Evolutionary conservation across 768 basidiomycete species (phyloP), one percentile per base, ranked within the genome.

Genomic region (Mycena metata): DNA sequence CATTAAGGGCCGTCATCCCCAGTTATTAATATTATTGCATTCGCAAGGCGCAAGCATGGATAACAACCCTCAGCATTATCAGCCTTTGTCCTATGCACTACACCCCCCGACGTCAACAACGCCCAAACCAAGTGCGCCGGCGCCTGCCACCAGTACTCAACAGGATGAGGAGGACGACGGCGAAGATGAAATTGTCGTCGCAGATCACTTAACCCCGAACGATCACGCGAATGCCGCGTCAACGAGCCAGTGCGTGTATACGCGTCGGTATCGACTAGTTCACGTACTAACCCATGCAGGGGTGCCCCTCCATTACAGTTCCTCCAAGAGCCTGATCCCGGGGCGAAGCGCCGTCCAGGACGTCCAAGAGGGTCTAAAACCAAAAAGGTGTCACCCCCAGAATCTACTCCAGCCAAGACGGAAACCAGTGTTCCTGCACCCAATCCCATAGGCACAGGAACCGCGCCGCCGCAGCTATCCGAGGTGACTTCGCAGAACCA

Each of bases 301-400:
- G 41, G 36, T 46, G 45, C 56, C 42, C 17, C 51, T 43, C 60
- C 66, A 39, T 61, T 64, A 12, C 68, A 79, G 75, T 65, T 78
- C 43, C 72, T 77, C 4, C 77, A 78, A 36, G 77, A 79, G n/a
- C 72, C 80, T 0, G 83, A 86, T 42, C 83, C 62, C 5, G 61
- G 54, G 21, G 67, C 82, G 69, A 93, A 93, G 79, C 88, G 93
- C 59, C 88, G 89, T 50, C 92, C 92, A 26, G 93, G 93, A 70
- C 88, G 93, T 67, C 93, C 93, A 39, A 84, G 91, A 68, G 93
- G 93, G 30, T 93, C 92, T 16, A 93, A 93, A 77, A 94, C 91
- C 73, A 85, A 89, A 70, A 90, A 83, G 73, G 79, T 82, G 58
- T 58, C 63, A 0, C 41, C 66, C 33, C 9, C 67, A 17, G 56